phyloP scores from a whole-genome alignment of 2,329 filamentous ascomycete genomes.

The Diplocarpon rosae region DNA sequence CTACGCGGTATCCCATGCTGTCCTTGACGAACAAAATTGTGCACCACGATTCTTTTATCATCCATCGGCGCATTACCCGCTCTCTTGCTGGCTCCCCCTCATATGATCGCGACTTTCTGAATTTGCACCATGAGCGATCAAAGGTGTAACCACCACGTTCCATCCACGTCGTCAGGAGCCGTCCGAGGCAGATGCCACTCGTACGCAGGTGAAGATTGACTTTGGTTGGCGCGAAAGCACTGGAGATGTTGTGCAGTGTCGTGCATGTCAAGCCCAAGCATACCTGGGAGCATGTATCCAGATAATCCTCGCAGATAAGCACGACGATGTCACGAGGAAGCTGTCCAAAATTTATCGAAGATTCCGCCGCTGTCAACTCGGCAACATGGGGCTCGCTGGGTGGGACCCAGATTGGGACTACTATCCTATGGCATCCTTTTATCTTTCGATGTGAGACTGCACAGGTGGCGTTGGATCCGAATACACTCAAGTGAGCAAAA shows the following conservation, averaged over 20 bases:
- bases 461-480: no score
- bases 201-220: conserved; percentile 7
- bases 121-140: conserved; percentile 8
- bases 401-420: no score
- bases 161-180: conserved; percentile 8
- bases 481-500: no score
- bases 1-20: conserved; percentile 3
- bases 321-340: conserved; percentile 6
- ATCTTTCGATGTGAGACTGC: no score
- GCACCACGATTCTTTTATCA: conserved; percentile 5
- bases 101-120: conserved; percentile 1
- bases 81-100: background rate
- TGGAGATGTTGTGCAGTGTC: conserved; percentile 5
- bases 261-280: conserved; percentile 7
- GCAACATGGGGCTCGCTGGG: no score
- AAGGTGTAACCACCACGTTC: conserved; percentile 6
- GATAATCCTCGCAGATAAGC: conserved; percentile 2
- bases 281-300: conserved; percentile 4
- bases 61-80: background rate
- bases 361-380: no score
- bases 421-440: no score
- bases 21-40: conserved; percentile 2
- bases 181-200: conserved; percentile 2
- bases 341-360: conserved; percentile 1
- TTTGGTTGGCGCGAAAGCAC: conserved; percentile 4